These are phyloP conservation scores for Aphanoascus verrucosus DNA, from an alignment of 2,329 filamentous ascomycete species.

Conservation along the genomic window DNA sequence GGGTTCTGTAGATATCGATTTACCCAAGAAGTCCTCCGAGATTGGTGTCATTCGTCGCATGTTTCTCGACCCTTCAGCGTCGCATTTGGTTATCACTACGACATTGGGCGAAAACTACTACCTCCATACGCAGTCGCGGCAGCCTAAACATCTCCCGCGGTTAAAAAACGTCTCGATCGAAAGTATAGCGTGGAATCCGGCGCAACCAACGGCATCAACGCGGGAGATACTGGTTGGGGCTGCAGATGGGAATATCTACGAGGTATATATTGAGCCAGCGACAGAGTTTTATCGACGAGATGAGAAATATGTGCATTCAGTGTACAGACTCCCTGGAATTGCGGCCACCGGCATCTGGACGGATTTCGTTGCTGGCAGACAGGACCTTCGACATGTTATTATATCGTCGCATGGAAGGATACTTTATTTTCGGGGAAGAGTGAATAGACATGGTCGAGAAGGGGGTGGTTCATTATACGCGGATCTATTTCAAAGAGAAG, in stretches of 20 bases:
- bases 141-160: constrained; percentile 69
- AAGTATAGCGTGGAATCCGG: constrained; percentile 88
- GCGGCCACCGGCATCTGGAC: constrained; percentile 79
- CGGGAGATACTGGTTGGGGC: constrained; percentile 86
- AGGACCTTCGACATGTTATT: constrained; percentile 65
- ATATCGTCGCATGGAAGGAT: constrained; percentile 68
- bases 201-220: constrained; percentile 82
- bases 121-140: constrained; percentile 85
- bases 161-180: constrained; percentile 82
- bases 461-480: constrained; percentile 78
- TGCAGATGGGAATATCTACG: constrained; percentile 89
- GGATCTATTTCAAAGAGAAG: constrained; percentile 77
- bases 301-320: constrained; percentile 76
- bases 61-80: constrained; percentile 95
- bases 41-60: constrained; percentile 86
- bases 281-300: constrained; percentile 92
- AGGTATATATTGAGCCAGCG: constrained; percentile 86
- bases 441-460: constrained; percentile 61
- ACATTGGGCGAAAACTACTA: constrained; percentile 94
- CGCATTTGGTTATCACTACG: constrained; percentile 84
- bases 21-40: constrained; percentile 85
- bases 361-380: constrained; percentile 57
- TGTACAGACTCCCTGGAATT: constrained; percentile 74
- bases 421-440: constrained; percentile 69
- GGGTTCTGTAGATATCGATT: constrained; percentile 65